phyloP scores from a whole-genome alignment of 179 eudicot genomes.

The Beta lomatogona region DNA sequence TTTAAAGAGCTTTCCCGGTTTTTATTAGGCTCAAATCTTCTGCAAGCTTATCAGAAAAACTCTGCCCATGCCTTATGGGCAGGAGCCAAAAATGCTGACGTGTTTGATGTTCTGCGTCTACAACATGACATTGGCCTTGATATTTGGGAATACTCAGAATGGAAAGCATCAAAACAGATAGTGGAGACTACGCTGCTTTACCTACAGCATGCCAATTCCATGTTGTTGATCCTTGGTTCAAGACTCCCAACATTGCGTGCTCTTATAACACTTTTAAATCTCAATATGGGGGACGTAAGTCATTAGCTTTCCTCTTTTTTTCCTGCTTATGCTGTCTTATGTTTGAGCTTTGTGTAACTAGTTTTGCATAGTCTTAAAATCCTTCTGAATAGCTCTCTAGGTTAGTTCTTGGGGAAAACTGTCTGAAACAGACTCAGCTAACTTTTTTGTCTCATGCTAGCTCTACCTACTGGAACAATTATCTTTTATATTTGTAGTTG shows the following conservation, averaged over 20 bases:
- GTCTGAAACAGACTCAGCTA: neutral
- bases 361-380: neutral
- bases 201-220: conserved; percentile 63
- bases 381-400: neutral
- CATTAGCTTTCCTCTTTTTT: conserved; percentile 18
- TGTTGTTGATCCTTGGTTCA: conserved; percentile 57
- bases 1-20: conserved; percentile 79
- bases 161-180: conserved; percentile 66
- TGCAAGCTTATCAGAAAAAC: conserved; percentile 53
- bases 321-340: neutral
- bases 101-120: conserved; percentile 60
- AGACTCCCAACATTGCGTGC: conserved; percentile 74
- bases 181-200: conserved; percentile 62
- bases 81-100: conserved; percentile 38
- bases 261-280: conserved; percentile 53
- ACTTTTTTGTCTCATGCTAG: neutral
- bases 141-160: conserved; percentile 67
- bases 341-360: neutral
- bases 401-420: conserved; percentile 4
- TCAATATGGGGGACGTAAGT: conserved; percentile 60
- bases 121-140: conserved; percentile 71
- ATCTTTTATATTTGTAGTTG: neutral
- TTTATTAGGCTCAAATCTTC: conserved; percentile 50
- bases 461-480: neutral
- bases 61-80: conserved; percentile 35